These are phyloP conservation scores for Trichoderma afroharzianum DNA, from an alignment of 2,329 filamentous ascomycete species.

Conservation along the genomic window DNA sequence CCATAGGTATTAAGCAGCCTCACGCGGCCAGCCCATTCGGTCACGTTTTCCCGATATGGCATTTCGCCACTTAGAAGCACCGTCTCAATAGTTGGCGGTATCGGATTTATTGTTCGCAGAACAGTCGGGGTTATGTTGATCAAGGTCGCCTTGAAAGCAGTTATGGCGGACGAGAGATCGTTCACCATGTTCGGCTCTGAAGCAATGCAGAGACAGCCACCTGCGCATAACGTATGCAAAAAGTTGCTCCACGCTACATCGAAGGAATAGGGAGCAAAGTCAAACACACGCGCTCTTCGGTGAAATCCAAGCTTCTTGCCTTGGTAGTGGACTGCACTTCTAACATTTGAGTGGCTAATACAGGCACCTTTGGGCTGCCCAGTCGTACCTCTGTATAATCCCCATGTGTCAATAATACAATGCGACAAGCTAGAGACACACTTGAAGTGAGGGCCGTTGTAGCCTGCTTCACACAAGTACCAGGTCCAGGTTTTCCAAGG, in stretches of 20 bases:
- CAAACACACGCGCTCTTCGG: constrained; percentile 20
- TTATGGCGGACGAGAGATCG: background rate
- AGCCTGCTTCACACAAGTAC: background rate
- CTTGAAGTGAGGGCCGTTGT: background rate
- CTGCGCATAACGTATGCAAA: constrained; percentile 20
- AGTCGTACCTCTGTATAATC: constrained; percentile 15
- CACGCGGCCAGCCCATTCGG: background rate
- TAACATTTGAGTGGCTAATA: constrained; percentile 20
- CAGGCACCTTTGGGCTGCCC: constrained; percentile 26
- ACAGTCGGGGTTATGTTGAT: constrained; percentile 6
- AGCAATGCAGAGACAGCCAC: constrained; percentile 24
- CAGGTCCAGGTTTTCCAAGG: background rate
- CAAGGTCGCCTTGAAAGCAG: background rate
- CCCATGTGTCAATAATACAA: background rate
- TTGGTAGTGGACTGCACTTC: constrained; percentile 20
- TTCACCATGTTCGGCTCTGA: constrained; percentile 11
- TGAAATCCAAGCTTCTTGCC: constrained; percentile 20
- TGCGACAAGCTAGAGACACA: background rate
- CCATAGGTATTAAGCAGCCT: constrained; percentile 15
- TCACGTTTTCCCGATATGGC: constrained; percentile 4
- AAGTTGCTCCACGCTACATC: constrained; percentile 23
- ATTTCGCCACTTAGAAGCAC: constrained; percentile 3
- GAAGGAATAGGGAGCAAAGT: constrained; percentile 25
- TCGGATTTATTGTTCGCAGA: background rate
- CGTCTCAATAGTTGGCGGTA: background rate